Percentiles rank a stretch among this genome's conserved stretches.
Evolutionary conservation across 2,329 filamentous ascomycete species (phyloP).

Genomic region (Trichoderma asperellum): DNA sequence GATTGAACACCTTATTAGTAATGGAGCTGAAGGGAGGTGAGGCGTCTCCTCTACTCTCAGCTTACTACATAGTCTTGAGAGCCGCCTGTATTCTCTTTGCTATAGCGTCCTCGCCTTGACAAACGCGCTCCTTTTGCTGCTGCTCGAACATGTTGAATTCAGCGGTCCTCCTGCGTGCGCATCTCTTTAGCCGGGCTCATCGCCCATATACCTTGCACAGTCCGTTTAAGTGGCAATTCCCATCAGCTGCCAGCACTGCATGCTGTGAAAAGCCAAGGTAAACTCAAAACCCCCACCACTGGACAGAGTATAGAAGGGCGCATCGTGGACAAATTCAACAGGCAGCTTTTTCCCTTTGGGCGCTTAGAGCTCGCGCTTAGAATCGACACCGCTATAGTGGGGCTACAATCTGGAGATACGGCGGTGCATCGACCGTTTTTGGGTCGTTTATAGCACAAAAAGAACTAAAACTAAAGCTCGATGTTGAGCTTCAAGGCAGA

Average conservation of each 20-base stretch:
- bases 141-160: no score
- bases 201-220: no score
- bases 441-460: neutral
- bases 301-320: no score
- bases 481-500: no score
- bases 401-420: neutral
- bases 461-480: neutral
- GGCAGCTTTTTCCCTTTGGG: neutral
- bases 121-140: no score
- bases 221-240: no score
- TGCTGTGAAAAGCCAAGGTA: no score
- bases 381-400: neutral
- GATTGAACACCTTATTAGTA: neutral
- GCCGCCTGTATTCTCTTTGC: neutral
- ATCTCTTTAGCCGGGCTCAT: no score
- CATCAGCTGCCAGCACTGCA: no score
- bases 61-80: neutral
- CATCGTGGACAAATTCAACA: neutral
- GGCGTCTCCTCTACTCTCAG: neutral
- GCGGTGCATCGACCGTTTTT: neutral
- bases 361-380: neutral
- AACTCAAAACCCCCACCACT: no score
- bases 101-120: neutral
- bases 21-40: neutral
- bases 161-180: no score